These are phyloP conservation scores for Metarhizium rileyi DNA, from an alignment of 2,329 filamentous ascomycete genomes.

Conservation along the genomic window DNA sequence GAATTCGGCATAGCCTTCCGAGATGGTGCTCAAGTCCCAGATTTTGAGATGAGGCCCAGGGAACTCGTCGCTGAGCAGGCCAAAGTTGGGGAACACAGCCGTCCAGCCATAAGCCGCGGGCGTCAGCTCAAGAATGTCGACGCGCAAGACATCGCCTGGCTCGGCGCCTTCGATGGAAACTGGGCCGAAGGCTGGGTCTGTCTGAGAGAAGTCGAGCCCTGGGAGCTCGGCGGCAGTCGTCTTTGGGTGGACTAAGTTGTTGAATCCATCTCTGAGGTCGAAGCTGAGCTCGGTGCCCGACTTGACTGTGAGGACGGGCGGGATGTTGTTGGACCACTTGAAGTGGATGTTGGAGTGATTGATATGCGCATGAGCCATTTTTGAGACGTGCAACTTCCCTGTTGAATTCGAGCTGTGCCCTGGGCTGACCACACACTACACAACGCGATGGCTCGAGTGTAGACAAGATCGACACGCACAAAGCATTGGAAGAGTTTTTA, in stretches of 20 bases:
- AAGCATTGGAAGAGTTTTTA: too few relatives aligned
- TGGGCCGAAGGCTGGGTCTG: conserved; percentile 41
- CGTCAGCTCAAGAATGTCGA: conserved; percentile 37
- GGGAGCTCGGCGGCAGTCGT: conserved; percentile 30
- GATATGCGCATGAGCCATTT: conserved; percentile 17
- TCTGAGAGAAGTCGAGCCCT: conserved; percentile 29
- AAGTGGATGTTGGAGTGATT: conserved; percentile 26
- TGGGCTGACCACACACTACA: too few relatives aligned
- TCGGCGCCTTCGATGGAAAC: conserved; percentile 37
- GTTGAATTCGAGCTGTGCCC: too few relatives aligned
- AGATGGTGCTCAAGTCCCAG: conserved; percentile 29
- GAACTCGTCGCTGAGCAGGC: conserved; percentile 39
- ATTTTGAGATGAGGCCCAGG: conserved; percentile 34
- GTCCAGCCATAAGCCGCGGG: conserved; percentile 42
- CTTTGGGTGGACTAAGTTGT: conserved; percentile 36
- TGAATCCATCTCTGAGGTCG: conserved; percentile 38
- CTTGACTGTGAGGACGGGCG: conserved; percentile 34
- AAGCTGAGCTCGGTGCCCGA: conserved; percentile 38
- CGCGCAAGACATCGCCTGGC: conserved; percentile 40
- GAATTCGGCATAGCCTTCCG: conserved; percentile 28
- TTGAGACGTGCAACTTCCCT: too few relatives aligned
- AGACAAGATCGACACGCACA: too few relatives aligned
- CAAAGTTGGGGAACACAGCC: conserved; percentile 39
- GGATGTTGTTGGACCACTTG: conserved; percentile 37
- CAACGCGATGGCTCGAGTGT: too few relatives aligned